Conservation (phyloP, 75 land plant species). For the Selaginella moellendorffii region DNA sequence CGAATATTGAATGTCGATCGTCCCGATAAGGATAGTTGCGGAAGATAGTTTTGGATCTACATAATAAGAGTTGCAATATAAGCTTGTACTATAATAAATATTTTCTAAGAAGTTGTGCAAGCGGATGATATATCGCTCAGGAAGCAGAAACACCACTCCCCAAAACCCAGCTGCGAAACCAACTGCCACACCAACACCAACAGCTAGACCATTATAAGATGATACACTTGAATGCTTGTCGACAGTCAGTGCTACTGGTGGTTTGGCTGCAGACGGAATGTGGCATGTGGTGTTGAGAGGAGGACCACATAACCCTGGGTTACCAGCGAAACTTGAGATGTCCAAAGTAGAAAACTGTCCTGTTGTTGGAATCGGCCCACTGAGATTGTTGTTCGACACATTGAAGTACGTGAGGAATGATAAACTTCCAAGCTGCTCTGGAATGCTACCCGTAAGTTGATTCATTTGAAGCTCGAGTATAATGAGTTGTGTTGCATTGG, state of each 20-base stretch:
- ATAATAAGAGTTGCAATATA: too few species aligned
- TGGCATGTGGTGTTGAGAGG: slow-evolving; percentile 5
- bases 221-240: not conserved
- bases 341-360: slow-evolving; percentile 5
- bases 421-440: not conserved
- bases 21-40: too few species aligned
- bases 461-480: not conserved
- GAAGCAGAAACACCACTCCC: not conserved
- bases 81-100: too few species aligned
- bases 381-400: slow-evolving; percentile 3
- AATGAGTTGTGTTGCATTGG: slow-evolving; percentile 8
- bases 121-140: not conserved
- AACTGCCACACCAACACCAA: slow-evolving; percentile 9
- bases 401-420: slow-evolving; percentile 10
- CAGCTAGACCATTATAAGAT: not conserved
- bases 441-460: slow-evolving; percentile 1
- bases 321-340: not conserved
- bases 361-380: not conserved
- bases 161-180: slow-evolving; percentile 3
- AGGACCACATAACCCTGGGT: slow-evolving; percentile 2
- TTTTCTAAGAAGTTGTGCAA: not conserved
- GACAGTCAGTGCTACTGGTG: not conserved
- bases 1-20: too few species aligned
- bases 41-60: too few species aligned
- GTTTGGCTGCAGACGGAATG: not conserved